A percentile compares a stretch with the other conserved stretches of the same genome.
Conservation (phyloP, 1,284 basidiomycete species). For the Apiotrichum mycotoxinovorans region DNA sequence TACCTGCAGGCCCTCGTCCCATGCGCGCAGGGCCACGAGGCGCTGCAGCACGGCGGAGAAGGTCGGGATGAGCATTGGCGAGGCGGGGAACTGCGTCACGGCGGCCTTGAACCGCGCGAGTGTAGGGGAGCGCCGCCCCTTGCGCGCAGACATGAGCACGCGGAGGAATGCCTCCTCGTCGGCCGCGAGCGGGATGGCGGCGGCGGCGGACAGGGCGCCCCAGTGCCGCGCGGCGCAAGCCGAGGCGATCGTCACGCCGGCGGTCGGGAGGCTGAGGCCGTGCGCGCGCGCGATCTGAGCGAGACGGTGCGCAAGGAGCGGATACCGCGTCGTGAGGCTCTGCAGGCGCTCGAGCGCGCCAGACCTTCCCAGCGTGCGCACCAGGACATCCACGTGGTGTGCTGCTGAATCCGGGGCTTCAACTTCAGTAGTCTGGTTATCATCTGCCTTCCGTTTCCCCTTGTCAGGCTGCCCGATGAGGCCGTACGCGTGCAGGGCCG, state of each 20-base stretch:
- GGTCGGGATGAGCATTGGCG: conserved; percentile 4
- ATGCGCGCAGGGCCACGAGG: not conserved
- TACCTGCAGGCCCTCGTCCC: conserved; percentile 1
- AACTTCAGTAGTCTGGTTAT: not conserved
- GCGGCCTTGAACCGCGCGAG: not conserved
- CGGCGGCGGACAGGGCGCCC: conserved; percentile 7
- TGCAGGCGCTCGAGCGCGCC: conserved; percentile 1
- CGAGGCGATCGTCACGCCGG: conserved; percentile 7
- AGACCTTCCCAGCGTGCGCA: not conserved
- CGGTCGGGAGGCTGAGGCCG: not conserved
- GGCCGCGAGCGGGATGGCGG: not conserved
- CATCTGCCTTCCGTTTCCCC: not conserved
- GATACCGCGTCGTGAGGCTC: not conserved
- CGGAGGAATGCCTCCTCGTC: not conserved
- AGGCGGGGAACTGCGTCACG: not conserved
- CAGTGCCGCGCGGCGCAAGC: conserved; percentile 13
- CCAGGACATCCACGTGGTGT: not conserved
- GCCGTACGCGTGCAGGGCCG: conserved; percentile 9
- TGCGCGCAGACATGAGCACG: not conserved
- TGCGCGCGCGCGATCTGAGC: not conserved
- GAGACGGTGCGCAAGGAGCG: conserved; percentile 15
- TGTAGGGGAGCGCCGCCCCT: not conserved
- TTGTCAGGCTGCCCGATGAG: not conserved
- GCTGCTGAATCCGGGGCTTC: not conserved
- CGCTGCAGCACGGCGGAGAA: conserved; percentile 5